These are phyloP conservation scores for Cutaneotrichosporon mucoides DNA, from an alignment of 1,284 basidiomycete genomes.

Conservation along the genomic window DNA sequence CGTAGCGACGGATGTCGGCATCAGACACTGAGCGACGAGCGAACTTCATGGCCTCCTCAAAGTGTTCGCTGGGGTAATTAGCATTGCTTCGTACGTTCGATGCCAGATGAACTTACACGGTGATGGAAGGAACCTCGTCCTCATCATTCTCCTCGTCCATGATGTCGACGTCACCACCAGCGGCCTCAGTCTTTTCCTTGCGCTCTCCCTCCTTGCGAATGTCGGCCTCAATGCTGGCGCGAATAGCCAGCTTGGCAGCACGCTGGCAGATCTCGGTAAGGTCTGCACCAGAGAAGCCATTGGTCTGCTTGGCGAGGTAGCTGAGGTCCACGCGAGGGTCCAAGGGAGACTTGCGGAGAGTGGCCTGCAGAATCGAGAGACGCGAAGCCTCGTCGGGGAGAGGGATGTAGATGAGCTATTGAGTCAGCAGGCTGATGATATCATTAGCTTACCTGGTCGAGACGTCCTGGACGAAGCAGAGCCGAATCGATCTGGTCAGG, in stretches of 20 bases:
- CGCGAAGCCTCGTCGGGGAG: conserved; percentile 91
- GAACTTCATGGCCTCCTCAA: conserved; percentile 67
- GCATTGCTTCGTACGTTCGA: no score
- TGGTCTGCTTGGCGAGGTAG: conserved; percentile 89
- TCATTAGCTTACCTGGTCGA: conserved; percentile 57
- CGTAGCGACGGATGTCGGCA: conserved; percentile 73
- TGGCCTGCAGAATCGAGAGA: conserved; percentile 83
- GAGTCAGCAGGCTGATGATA: neutral
- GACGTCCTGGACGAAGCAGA: conserved; percentile 94
- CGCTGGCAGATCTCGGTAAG: conserved; percentile 98
- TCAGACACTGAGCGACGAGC: conserved; percentile 88
- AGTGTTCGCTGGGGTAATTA: conserved; percentile 63
- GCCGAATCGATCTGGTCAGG: conserved; percentile 99
- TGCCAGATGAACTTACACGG: conserved; percentile 53
- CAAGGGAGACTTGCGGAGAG: conserved; percentile 89
- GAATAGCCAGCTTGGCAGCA: conserved; percentile 82
- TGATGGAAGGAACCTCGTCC: conserved; percentile 96
- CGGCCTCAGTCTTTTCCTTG: conserved; percentile 72
- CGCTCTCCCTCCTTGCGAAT: conserved; percentile 75
- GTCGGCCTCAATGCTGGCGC: conserved; percentile 91
- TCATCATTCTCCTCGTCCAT: conserved; percentile 57
- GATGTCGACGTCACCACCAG: conserved; percentile 64
- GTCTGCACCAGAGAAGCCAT: conserved; percentile 99
- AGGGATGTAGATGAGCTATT: conserved; percentile 83
- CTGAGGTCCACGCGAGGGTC: conserved; percentile 76